Evolutionary conservation across 169 alveolate species (phyloP).

Genomic region (Theileria annulata): DNA sequence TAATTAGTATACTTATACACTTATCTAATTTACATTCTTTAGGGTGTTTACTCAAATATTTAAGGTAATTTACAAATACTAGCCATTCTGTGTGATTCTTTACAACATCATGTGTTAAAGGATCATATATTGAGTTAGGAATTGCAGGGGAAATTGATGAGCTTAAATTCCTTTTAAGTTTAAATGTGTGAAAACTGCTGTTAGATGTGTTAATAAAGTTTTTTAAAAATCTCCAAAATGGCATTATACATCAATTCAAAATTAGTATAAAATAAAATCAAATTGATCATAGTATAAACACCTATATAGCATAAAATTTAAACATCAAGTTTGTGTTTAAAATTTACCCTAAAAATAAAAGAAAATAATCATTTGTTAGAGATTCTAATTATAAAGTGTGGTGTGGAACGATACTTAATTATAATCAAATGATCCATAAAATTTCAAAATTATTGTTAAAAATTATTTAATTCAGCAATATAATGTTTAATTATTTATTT

Average conservation of each 20-base stretch:
- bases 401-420: neutral
- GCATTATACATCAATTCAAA: neutral
- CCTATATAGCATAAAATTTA: neutral
- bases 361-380: neutral
- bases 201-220: neutral
- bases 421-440: neutral
- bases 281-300: neutral
- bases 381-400: neutral
- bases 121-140: neutral
- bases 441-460: neutral
- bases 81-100: slow-evolving; percentile 51
- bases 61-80: slow-evolving; percentile 32
- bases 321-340: neutral
- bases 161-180: neutral
- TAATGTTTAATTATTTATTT: slow-evolving; percentile 3
- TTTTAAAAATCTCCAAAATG: neutral
- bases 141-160: neutral
- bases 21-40: slow-evolving; percentile 32
- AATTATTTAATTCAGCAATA: neutral
- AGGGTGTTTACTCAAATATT: slow-evolving; percentile 31
- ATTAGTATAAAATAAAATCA: neutral
- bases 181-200: neutral
- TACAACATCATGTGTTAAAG: neutral
- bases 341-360: too few relatives aligned
- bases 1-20: slow-evolving; percentile 38